These are phyloP conservation scores for Kockiozyma suomiensis DNA, from an alignment of 805 yeast genomes.

Conservation along the genomic window DNA sequence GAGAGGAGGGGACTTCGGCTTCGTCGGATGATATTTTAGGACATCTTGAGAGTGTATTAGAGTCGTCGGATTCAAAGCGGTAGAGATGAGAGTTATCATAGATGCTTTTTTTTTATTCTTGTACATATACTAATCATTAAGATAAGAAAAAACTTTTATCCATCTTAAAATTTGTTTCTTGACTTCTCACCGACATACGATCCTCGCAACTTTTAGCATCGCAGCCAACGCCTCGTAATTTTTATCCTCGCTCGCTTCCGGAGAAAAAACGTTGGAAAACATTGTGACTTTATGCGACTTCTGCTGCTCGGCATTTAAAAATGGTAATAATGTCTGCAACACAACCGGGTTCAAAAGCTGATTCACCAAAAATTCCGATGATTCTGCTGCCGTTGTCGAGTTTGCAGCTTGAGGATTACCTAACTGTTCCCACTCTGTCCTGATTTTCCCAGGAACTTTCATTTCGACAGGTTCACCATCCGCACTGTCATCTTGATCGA, in stretches of 20 bases:
- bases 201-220: constrained; percentile 22
- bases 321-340: constrained; percentile 18
- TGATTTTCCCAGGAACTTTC: constrained; percentile 17
- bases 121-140: background rate
- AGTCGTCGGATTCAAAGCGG: background rate
- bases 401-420: background rate
- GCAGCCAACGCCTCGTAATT: constrained; percentile 24
- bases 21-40: constrained; percentile 5
- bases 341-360: constrained; percentile 5
- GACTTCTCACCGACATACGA: background rate
- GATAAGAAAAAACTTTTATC: no score
- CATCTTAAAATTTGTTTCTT: no score
- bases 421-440: constrained; percentile 12
- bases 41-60: background rate
- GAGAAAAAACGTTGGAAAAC: constrained; percentile 5
- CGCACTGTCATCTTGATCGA: constrained; percentile 7
- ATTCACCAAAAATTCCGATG: background rate
- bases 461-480: constrained; percentile 4
- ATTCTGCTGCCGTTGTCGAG: background rate
- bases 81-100: background rate
- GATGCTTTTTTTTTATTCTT: background rate
- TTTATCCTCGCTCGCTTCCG: background rate
- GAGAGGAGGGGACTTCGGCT: background rate
- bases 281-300: background rate
- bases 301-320: constrained; percentile 10